Evolutionary conservation across 2,329 filamentous ascomycete species (phyloP).

Genomic region (Xylariaceae sp.): DNA sequence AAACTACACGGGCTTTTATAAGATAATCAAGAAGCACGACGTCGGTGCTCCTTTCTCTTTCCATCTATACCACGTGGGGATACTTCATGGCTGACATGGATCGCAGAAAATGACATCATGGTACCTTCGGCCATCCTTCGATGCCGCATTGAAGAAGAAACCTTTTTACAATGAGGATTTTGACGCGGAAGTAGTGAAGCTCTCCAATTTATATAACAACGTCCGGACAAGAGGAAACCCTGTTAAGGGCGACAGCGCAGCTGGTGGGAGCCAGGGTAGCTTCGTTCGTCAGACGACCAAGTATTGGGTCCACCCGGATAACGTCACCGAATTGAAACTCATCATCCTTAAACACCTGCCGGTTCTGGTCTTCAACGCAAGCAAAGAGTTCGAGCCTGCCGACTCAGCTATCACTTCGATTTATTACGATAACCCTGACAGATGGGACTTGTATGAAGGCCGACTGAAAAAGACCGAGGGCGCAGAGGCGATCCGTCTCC

Average conservation of each 20-base stretch:
- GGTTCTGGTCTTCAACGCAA: slow-evolving; percentile 93
- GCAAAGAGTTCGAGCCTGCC: slow-evolving; percentile 87
- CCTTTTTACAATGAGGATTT: slow-evolving; percentile 99
- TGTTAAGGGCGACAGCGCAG: slow-evolving; percentile 83
- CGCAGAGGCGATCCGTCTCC: slow-evolving; percentile 88
- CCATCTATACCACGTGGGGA: neutral
- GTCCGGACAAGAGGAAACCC: slow-evolving; percentile 91
- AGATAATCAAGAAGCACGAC: slow-evolving; percentile 99
- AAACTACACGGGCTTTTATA: slow-evolving; percentile 98
- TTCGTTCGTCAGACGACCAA: slow-evolving; percentile 97
- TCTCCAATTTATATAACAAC: slow-evolving; percentile 91
- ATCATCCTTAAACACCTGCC: slow-evolving; percentile 97
- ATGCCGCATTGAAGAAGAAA: slow-evolving; percentile 86
- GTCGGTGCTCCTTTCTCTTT: slow-evolving; percentile 43
- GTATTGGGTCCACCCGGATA: slow-evolving; percentile 98
- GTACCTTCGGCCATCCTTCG: slow-evolving; percentile 94
- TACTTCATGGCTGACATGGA: slow-evolving; percentile 13
- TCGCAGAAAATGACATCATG: slow-evolving; percentile 84
- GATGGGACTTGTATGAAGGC: slow-evolving; percentile 89
- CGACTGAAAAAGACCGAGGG: slow-evolving; percentile 97
- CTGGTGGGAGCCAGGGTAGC: slow-evolving; percentile 87
- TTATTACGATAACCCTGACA: slow-evolving; percentile 94
- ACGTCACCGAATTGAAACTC: slow-evolving; percentile 96
- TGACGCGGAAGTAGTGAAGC: slow-evolving; percentile 87
- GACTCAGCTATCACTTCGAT: slow-evolving; percentile 97